Base-by-base conservation (phyloP, 176 grass and related monocot species). In the Tillandsia leiboldiana region DNA sequence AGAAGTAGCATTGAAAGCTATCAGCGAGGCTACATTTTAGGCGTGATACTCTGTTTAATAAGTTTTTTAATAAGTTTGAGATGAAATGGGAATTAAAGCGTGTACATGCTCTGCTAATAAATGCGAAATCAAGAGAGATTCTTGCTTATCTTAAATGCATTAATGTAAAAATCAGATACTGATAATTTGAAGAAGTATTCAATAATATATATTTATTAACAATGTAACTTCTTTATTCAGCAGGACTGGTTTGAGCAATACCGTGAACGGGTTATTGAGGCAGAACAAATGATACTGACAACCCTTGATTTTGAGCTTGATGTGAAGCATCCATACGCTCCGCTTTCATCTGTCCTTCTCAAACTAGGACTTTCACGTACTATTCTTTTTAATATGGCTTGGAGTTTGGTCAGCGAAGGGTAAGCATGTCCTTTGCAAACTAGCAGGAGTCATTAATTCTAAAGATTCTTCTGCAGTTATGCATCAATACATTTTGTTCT, bases 231-330 rank as follows among this genome's bases (percentile, higher is more conserved):
- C 13, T 47, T 76, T 81, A n/a, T 87, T 74, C 58, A 85, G 79
- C 82, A 80, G 69, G 83, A 88, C 67, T 96, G 91, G 85, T 96
- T 96, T 91, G 74, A 96, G 63, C 85, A 82, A 20, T 96, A 96
- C 50, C 75, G 87, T 65, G 91, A 96, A 71, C 78, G 75, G 51
- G 83, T 91, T 50, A 91, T 77, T 85, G 77, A 86, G 17, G 56
- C 70, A 1, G 91, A 96, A 84, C 85, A 96, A 76, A 82, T 82
- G 91, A 91, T 96, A 86, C 68, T 96, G 66, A 96, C 80, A 70
- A 96, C 87, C 26, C 85, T 96, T 54, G 85, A 91, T 87, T 96
- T 96, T 22, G 91, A 96, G 70, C 80, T 96, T 69, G 87, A 96
- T 77, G 91, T 91, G 75, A 58, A 69, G 49, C 91, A 96, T 79